Evolutionary conservation across 179 eudicot species (phyloP).

Genomic region (Silene coronaria): DNA sequence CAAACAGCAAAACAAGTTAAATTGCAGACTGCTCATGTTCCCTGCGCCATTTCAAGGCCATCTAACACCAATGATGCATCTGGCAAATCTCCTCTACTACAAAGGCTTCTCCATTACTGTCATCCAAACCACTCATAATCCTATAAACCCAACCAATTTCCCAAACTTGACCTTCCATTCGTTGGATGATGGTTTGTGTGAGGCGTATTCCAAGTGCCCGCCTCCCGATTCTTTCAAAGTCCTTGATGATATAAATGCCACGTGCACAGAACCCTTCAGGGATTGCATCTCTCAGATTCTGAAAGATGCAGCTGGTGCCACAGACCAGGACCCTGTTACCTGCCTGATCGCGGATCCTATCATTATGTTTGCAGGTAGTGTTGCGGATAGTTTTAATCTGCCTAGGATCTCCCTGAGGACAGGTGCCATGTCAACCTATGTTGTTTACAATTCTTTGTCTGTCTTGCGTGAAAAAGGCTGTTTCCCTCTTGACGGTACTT

Average conservation of each 20-base stretch:
- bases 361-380: slow-evolving; percentile 15
- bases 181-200: slow-evolving; percentile 10
- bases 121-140: slow-evolving; percentile 16
- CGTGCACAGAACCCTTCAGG: slow-evolving; percentile 24
- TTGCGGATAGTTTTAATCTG: slow-evolving; percentile 23
- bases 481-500: slow-evolving; percentile 34
- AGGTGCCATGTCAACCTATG: slow-evolving; percentile 10
- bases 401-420: slow-evolving; percentile 21
- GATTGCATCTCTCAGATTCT: slow-evolving; percentile 20
- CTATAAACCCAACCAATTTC: slow-evolving; percentile 21
- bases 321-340: slow-evolving; percentile 10
- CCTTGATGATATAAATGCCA: neutral
- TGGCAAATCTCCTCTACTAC: slow-evolving; percentile 22
- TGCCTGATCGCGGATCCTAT: slow-evolving; percentile 30
- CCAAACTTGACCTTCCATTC: slow-evolving; percentile 21
- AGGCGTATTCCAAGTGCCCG: slow-evolving; percentile 13
- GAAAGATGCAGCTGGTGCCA: neutral
- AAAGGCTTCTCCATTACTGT: slow-evolving; percentile 31
- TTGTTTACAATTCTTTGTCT: slow-evolving; percentile 11
- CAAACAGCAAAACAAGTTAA: slow-evolving; percentile 9
- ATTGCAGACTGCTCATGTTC: slow-evolving; percentile 18
- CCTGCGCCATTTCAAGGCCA: slow-evolving; percentile 29
- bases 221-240: slow-evolving; percentile 10
- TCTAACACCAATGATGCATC: slow-evolving; percentile 24
- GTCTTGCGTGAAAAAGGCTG: slow-evolving; percentile 32